Conservation (phyloP, 768 basidiomycete species). For the Tricholoma flavovirens region DNA sequence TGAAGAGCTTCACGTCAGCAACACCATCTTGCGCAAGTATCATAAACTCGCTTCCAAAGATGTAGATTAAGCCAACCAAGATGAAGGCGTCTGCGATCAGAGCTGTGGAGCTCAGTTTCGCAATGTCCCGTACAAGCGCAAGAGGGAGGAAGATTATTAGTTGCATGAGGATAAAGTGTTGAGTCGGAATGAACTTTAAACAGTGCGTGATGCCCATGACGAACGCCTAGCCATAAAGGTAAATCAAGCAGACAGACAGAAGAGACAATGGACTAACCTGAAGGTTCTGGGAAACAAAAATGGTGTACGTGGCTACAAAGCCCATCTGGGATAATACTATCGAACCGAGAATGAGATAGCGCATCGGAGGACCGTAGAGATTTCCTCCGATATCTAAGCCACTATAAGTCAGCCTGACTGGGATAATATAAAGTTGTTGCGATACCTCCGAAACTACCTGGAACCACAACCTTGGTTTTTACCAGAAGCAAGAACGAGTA, state of each 20-base stretch:
- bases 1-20: conserved; percentile 82
- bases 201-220: conserved; percentile 78
- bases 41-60: conserved; percentile 78
- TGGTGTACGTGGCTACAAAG: conserved; percentile 87
- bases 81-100: conserved; percentile 95
- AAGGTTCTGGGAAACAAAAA: conserved; percentile 92
- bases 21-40: conserved; percentile 65
- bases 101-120: conserved; percentile 88
- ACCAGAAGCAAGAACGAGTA: conserved; percentile 93
- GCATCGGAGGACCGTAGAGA: conserved; percentile 92
- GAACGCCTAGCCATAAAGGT: conserved; percentile 55
- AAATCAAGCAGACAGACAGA: not conserved
- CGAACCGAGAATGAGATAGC: conserved; percentile 79
- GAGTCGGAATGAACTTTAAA: conserved; percentile 55
- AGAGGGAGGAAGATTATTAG: conserved; percentile 85
- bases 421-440: not conserved
- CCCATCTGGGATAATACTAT: conserved; percentile 89
- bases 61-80: conserved; percentile 79
- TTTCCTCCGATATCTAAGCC: conserved; percentile 82
- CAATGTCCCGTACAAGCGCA: conserved; percentile 87
- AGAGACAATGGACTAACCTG: conserved; percentile 31
- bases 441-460: conserved; percentile 89
- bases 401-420: not conserved
- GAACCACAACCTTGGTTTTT: conserved; percentile 80
- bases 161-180: conserved; percentile 81